Evolutionary conservation across 1,284 basidiomycete species (phyloP).

Genomic region (Malassezia nana): DNA sequence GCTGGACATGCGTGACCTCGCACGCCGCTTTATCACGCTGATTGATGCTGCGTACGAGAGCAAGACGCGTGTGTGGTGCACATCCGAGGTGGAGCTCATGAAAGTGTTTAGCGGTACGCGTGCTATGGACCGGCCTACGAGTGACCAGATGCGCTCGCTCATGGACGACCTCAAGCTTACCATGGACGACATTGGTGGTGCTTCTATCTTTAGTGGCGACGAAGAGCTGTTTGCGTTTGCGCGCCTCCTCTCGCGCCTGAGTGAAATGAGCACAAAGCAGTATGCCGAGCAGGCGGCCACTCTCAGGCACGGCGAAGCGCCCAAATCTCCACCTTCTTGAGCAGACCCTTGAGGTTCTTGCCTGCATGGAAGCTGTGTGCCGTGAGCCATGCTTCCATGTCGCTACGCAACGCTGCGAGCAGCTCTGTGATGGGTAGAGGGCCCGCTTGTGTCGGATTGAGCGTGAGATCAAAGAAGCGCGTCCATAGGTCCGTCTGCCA

Average conservation of each 20-base stretch:
- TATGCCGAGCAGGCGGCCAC: slow-evolving; percentile 17
- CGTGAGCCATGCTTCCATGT: slow-evolving; percentile 79
- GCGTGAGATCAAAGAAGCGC: slow-evolving; percentile 68
- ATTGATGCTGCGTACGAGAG: slow-evolving; percentile 64
- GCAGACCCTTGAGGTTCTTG: slow-evolving; percentile 49
- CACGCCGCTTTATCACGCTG: slow-evolving; percentile 90
- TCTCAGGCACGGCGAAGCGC: slow-evolving; percentile 13
- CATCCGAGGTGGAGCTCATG: slow-evolving; percentile 38
- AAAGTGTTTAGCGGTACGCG: slow-evolving; percentile 35
- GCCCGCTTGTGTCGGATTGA: slow-evolving; percentile 57
- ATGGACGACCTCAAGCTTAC: slow-evolving; percentile 45
- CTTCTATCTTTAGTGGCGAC: slow-evolving; percentile 44
- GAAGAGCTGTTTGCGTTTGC: slow-evolving; percentile 48
- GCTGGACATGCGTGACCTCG: slow-evolving; percentile 70
- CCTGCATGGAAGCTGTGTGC: slow-evolving; percentile 62
- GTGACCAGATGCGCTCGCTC: slow-evolving; percentile 37
- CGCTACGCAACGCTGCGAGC: slow-evolving; percentile 58
- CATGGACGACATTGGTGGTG: slow-evolving; percentile 41
- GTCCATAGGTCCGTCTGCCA: slow-evolving; percentile 88
- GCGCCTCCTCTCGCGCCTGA: slow-evolving; percentile 41
- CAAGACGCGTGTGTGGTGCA: slow-evolving; percentile 38
- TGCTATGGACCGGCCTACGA: slow-evolving; percentile 20
- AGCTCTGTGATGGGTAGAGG: slow-evolving; percentile 63
- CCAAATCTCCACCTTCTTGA: slow-evolving; percentile 45
- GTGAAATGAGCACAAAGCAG: slow-evolving; percentile 40